These are phyloP conservation scores for Sporothrix globosa DNA, from an alignment of 2,329 filamentous ascomycete species.

Conservation along the genomic window DNA sequence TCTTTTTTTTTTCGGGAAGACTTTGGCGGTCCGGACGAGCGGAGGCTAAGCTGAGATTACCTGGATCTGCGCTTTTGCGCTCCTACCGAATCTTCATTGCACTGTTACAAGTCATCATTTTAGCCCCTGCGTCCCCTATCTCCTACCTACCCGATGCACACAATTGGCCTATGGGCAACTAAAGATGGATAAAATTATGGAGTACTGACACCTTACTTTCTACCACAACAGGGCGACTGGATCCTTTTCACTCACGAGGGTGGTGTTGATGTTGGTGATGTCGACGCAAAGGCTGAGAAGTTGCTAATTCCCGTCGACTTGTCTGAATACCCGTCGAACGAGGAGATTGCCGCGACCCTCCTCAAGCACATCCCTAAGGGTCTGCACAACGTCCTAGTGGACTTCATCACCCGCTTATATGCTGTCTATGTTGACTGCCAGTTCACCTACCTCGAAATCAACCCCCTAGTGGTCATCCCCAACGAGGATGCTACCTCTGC, in stretches of 20 bases:
- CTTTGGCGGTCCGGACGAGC: constrained; percentile 46
- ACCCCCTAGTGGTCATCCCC: constrained; percentile 96
- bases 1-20: neutral
- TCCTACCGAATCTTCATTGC: neutral
- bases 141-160: constrained; percentile 25
- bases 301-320: constrained; percentile 96
- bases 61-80: constrained; percentile 34
- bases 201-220: constrained; percentile 26
- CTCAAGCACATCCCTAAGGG: constrained; percentile 93
- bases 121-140: neutral
- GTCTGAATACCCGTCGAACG: constrained; percentile 91
- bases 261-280: constrained; percentile 99
- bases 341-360: constrained; percentile 81
- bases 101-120: neutral
- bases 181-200: constrained; percentile 27
- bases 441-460: constrained; percentile 99
- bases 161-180: neutral
- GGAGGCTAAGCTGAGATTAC: constrained; percentile 50
- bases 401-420: constrained; percentile 98
- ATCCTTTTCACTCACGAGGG: constrained; percentile 99
- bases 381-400: constrained; percentile 95
- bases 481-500: constrained; percentile 91
- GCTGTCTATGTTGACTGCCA: constrained; percentile 99
- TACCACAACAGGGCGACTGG: constrained; percentile 81
- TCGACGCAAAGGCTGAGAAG: constrained; percentile 98